phyloP scores from a whole-genome alignment of 208 protist genomes.

The Novymonas esmeraldas region DNA sequence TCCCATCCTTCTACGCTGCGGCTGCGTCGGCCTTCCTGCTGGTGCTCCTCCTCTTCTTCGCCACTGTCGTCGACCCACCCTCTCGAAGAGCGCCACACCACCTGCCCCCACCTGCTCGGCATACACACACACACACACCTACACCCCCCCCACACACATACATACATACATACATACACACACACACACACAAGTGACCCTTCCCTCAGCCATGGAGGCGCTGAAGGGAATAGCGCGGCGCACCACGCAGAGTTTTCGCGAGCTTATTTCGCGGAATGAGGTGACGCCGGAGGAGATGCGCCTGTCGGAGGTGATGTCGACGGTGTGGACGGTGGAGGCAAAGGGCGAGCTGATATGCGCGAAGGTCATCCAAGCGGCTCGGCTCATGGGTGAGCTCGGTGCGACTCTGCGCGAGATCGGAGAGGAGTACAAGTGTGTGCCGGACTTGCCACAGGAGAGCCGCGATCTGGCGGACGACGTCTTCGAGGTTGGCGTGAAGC shows the following conservation, averaged over 20 bases:
- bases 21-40: too few relatives aligned
- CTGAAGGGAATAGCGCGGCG: slow-evolving; percentile 81
- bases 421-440: slow-evolving; percentile 63
- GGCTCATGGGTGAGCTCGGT: slow-evolving; percentile 77
- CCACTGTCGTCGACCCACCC: too few relatives aligned
- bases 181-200: background rate
- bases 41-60: too few relatives aligned
- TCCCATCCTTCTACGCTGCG: too few relatives aligned
- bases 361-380: slow-evolving; percentile 57
- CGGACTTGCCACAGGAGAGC: slow-evolving; percentile 60
- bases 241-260: slow-evolving; percentile 77
- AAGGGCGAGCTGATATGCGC: slow-evolving; percentile 47
- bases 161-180: background rate
- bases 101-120: too few relatives aligned
- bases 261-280: slow-evolving; percentile 55
- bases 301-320: slow-evolving; percentile 45
- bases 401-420: slow-evolving; percentile 70
- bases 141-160: background rate
- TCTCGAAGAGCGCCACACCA: too few relatives aligned
- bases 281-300: slow-evolving; percentile 37
- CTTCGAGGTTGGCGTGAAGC: slow-evolving; percentile 47
- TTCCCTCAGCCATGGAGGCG: slow-evolving; percentile 46
- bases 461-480: slow-evolving; percentile 59
- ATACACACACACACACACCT: background rate
- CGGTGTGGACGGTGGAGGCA: slow-evolving; percentile 52